Percentiles rank a stretch among this genome's conserved stretches.
phyloP scores from a whole-genome alignment of 2,329 filamentous ascomycete species.

The Cladophialophora carrionii region DNA sequence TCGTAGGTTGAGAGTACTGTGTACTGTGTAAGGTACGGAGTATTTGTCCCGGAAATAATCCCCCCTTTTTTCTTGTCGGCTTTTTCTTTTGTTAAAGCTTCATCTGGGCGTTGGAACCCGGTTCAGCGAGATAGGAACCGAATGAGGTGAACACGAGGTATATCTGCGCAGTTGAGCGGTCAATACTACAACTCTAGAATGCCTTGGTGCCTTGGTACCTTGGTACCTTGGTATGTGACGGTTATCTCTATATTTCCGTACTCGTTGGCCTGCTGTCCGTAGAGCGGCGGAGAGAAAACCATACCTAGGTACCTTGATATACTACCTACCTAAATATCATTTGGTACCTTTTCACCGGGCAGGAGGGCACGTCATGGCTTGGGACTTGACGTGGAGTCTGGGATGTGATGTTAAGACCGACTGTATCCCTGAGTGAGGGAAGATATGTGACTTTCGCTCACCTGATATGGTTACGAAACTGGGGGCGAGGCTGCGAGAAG shows the following conservation, averaged over 20 bases:
- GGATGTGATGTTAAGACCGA: not conserved
- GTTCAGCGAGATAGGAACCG: constrained; percentile 9
- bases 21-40: no score
- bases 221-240: no score
- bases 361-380: not conserved
- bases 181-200: not conserved
- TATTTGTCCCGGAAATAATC: no score
- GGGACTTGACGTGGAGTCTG: not conserved
- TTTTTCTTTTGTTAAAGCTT: not conserved
- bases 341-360: not conserved
- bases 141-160: constrained; percentile 4
- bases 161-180: constrained; percentile 4
- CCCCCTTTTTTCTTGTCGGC: no score
- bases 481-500: not conserved
- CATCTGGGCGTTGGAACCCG: constrained; percentile 12
- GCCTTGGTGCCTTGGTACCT: no score
- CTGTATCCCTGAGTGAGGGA: not conserved
- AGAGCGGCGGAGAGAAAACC: not conserved
- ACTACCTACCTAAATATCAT: no score
- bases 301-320: not conserved
- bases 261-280: not conserved
- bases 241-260: not conserved
- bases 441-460: not conserved
- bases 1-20: no score
- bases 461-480: not conserved